phyloP scores from a whole-genome alignment of 1,139 yeast genomes.

The Geotrichum klebahnii region DNA sequence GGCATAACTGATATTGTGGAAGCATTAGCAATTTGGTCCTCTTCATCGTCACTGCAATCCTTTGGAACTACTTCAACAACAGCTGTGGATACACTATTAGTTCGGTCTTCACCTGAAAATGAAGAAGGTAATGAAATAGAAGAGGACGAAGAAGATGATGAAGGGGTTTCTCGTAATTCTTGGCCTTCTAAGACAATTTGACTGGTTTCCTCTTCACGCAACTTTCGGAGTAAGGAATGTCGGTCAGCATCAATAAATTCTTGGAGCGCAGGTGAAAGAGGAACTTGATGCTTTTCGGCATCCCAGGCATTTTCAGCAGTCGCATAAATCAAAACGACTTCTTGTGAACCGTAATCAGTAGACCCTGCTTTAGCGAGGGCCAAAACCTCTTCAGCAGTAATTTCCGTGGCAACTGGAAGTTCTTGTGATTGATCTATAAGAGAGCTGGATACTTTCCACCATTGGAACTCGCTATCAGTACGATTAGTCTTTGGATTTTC shows the following conservation, averaged over 20 bases:
- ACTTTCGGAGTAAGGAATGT: background rate
- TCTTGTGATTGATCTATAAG: constrained; percentile 13
- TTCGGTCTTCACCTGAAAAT: background rate
- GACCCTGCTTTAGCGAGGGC: constrained; percentile 30
- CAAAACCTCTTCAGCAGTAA: constrained; percentile 26
- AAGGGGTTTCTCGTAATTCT: background rate
- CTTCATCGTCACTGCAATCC: background rate
- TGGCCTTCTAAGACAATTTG: background rate
- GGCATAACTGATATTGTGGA: background rate
- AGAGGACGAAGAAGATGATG: background rate
- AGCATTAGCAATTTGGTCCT: background rate
- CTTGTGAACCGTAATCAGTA: constrained; percentile 27
- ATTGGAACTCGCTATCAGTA: constrained; percentile 6
- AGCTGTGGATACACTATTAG: background rate
- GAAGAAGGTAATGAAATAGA: background rate
- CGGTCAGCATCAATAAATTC: constrained; percentile 26
- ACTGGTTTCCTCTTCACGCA: constrained; percentile 8
- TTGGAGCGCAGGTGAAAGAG: constrained; percentile 24
- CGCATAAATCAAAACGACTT: constrained; percentile 31
- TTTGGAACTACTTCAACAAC: background rate
- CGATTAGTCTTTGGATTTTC: background rate
- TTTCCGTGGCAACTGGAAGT: constrained; percentile 19
- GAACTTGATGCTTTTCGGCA: constrained; percentile 19
- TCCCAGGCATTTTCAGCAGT: constrained; percentile 28
- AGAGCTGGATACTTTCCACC: constrained; percentile 26